A percentile compares a stretch with the other conserved stretches of the same genome.
Evolutionary conservation across 1,139 yeast species (phyloP).

Genomic region (Maudiozyma humilis): DNA sequence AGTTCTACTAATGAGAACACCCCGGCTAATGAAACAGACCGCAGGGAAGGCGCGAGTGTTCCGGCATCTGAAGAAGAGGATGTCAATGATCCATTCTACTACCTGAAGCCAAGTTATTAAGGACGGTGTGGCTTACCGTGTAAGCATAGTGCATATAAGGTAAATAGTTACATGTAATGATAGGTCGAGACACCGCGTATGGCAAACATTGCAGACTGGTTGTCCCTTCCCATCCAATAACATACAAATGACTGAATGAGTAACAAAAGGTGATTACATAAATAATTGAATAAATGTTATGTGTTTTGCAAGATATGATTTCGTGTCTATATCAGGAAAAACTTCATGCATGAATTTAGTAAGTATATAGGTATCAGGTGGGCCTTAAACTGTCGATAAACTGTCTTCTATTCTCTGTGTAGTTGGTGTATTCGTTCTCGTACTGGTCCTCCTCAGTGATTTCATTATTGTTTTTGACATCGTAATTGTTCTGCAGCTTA

Average conservation of each 20-base stretch:
- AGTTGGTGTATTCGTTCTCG: slow-evolving; percentile 37
- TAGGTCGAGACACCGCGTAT: too few relatives aligned
- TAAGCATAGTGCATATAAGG: not conserved
- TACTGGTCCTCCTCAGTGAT: slow-evolving; percentile 37
- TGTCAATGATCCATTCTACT: slow-evolving; percentile 21
- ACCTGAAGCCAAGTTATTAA: slow-evolving; percentile 33
- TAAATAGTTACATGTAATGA: too few relatives aligned
- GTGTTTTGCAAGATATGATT: not conserved
- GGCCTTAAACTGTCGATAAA: slow-evolving; percentile 35
- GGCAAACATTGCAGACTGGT: too few relatives aligned
- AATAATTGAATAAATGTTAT: not conserved
- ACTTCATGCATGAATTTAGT: not conserved
- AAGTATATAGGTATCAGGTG: slow-evolving; percentile 12
- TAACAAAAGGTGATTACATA: not conserved
- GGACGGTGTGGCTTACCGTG: not conserved
- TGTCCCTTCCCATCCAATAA: too few relatives aligned
- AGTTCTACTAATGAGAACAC: not conserved
- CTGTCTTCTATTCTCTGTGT: slow-evolving; percentile 33
- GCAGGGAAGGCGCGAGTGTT: slow-evolving; percentile 12
- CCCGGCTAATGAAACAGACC: slow-evolving; percentile 5
- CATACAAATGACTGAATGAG: not conserved
- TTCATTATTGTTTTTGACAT: slow-evolving; percentile 27
- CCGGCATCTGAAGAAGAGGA: slow-evolving; percentile 14
- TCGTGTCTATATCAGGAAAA: too few relatives aligned
- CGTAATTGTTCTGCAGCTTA: slow-evolving; percentile 32